phyloP scores from a whole-genome alignment of 1,284 basidiomycete genomes.

The Wallemia hederae region DNA sequence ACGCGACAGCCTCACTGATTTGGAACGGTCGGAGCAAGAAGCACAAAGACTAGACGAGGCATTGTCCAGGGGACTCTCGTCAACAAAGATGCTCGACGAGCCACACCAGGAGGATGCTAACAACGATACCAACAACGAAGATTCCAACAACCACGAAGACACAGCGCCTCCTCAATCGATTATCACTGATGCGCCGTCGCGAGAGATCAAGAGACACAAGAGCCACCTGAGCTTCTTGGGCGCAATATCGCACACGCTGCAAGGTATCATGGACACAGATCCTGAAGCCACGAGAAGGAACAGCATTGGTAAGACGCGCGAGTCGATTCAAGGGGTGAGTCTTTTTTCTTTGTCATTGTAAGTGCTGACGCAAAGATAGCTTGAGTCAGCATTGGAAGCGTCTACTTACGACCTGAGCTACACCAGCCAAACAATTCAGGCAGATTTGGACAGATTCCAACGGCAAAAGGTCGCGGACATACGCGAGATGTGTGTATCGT shows the following conservation, averaged over 20 bases:
- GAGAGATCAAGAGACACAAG: background rate
- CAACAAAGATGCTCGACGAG: background rate
- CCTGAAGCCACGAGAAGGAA: slow-evolving; percentile 81
- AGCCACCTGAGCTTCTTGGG: slow-evolving; percentile 61
- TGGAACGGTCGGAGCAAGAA: slow-evolving; percentile 76
- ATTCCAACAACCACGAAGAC: background rate
- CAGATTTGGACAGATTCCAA: slow-evolving; percentile 91
- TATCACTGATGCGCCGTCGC: background rate
- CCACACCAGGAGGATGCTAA: background rate
- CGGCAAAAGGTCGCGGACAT: slow-evolving; percentile 92
- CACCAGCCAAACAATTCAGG: slow-evolving; percentile 80
- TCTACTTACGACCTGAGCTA: slow-evolving; percentile 80
- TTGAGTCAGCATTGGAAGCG: slow-evolving; percentile 70
- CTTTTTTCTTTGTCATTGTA: background rate
- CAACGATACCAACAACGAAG: too few species aligned
- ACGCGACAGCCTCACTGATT: slow-evolving; percentile 55
- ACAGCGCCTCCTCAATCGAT: background rate
- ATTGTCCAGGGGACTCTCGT: slow-evolving; percentile 19
- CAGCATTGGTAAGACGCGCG: slow-evolving; percentile 72
- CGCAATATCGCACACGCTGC: slow-evolving; percentile 75
- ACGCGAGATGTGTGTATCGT: slow-evolving; percentile 63
- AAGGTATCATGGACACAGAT: slow-evolving; percentile 95
- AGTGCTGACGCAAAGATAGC: slow-evolving; percentile 22
- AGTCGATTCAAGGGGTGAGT: slow-evolving; percentile 65
- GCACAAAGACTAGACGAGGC: slow-evolving; percentile 68